Conservation (phyloP, 495 filamentous ascomycete genomes). For the Aspergillus conjunctus region DNA sequence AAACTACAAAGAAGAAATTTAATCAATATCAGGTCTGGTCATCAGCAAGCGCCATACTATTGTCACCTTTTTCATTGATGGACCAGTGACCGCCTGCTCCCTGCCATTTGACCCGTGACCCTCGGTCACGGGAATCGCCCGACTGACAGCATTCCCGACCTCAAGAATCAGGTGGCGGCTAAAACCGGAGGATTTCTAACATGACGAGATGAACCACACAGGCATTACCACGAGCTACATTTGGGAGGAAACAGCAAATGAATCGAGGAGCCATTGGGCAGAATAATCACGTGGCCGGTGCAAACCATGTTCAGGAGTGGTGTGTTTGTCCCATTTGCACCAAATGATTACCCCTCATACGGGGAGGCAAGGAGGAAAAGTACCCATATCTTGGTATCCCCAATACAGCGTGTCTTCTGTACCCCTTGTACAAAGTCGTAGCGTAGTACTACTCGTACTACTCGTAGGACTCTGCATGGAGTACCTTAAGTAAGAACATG, state of each 20-base stretch:
- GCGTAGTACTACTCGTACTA: neutral
- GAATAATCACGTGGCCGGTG: neutral
- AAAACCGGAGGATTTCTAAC: conserved; percentile 7
- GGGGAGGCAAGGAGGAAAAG: neutral
- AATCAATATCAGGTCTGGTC: conserved; percentile 1
- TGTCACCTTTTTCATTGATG: conserved; percentile 18
- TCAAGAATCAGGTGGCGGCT: conserved; percentile 13
- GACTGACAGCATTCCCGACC: neutral
- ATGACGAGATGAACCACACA: conserved; percentile 14
- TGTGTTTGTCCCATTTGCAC: conserved; percentile 3
- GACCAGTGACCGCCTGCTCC: conserved; percentile 18
- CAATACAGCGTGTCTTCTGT: neutral
- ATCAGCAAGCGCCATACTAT: conserved; percentile 20
- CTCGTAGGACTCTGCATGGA: too few species aligned
- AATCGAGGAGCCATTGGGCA: neutral
- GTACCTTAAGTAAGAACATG: neutral
- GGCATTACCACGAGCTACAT: neutral
- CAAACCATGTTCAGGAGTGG: neutral
- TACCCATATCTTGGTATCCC: neutral
- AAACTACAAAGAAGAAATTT: neutral
- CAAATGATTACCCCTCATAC: neutral
- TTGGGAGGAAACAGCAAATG: neutral
- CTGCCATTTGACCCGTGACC: conserved; percentile 27
- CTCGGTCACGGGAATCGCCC: neutral
- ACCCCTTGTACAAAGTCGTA: neutral